Conservation (phyloP, 495 filamentous ascomycete species). For the Penicillium crystallinum region DNA sequence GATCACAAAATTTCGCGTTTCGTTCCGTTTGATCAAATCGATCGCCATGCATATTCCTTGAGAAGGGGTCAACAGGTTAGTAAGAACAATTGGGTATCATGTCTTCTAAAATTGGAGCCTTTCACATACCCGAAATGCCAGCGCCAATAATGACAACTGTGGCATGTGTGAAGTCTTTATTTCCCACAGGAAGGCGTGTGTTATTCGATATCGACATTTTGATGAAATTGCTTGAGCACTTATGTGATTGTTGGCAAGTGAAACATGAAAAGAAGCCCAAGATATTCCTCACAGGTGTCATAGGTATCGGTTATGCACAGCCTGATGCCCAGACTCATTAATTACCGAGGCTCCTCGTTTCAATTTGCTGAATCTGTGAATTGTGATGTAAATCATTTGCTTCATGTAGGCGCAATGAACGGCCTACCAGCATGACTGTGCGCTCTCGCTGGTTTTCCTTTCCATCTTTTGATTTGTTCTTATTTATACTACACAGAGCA, state of each 20-base stretch:
- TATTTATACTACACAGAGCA: no score
- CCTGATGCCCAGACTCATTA: background rate
- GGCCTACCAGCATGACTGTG: no score
- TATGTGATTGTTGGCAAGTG: background rate
- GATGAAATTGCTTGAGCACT: background rate
- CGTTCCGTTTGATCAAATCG: conserved; percentile 48
- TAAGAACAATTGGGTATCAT: background rate
- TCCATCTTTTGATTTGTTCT: no score
- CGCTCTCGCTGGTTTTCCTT: no score
- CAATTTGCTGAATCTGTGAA: background rate
- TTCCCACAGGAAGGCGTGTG: conserved; percentile 21
- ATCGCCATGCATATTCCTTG: conserved; percentile 54
- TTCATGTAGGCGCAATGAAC: no score
- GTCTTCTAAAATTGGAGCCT: no score
- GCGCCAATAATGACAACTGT: conserved; percentile 53
- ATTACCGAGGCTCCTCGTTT: conserved; percentile 1
- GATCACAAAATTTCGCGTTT: conserved; percentile 52
- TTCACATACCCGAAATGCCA: conserved; percentile 42
- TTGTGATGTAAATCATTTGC: background rate
- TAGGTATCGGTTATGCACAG: no score
- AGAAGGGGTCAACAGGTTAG: background rate
- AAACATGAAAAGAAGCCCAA: background rate
- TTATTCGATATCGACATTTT: conserved; percentile 8
- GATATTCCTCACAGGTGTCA: background rate
- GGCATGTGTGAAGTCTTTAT: conserved; percentile 35